Evolutionary conservation across 805 yeast genomes (phyloP), one percentile per base, ranked within the genome.

Genomic region (Starmerella ratchasimensis): DNA sequence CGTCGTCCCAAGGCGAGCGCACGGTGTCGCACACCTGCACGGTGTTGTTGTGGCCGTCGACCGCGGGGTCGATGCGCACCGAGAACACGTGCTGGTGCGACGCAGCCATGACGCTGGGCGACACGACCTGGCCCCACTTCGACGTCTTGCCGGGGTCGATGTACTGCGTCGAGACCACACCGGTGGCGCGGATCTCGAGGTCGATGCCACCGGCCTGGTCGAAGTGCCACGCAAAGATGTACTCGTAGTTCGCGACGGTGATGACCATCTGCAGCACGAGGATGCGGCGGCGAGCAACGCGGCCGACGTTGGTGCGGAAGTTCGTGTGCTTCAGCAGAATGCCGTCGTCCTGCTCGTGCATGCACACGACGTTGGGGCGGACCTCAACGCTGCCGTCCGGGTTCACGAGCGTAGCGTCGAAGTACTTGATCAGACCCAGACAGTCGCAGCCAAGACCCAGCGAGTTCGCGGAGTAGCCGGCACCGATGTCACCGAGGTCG

Each of bases 281-380:
- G 56, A 78, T 82, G 60, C 88, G 72, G 63, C 76, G 74, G 66
- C 90, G 72, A 14, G 61, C 56, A 54, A 86, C 86, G 47, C 74
- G 71, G 52, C 78, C 86, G 57, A 74, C 80, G 60, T 76, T 83
- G 52, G 62, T 41, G 65, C 90, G 69, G 66, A 73, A 79, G 65
- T 80, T 80, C 44, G 74, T 71, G 60, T 80, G 93, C 65, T 80
- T 77, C 67, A 68, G 76, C 54, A 78, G 63, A 44, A 80, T 63
- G 55, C 93, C 90, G 49, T 76, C 72, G 53, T 80, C 93, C 61
- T 78, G 86, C 63, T 80, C 93, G 53, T 80, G 93, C 71, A 80
- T 65, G 63, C 93, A 80, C 31, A 80, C 69, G 23, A 82, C 76
- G 59, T 74, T 76, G 51, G 79, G 75, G 43, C 76, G 63, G 39